Evolutionary conservation across 2,329 filamentous ascomycete genomes (phyloP).

Genomic region (Ceratocystis albifundus): DNA sequence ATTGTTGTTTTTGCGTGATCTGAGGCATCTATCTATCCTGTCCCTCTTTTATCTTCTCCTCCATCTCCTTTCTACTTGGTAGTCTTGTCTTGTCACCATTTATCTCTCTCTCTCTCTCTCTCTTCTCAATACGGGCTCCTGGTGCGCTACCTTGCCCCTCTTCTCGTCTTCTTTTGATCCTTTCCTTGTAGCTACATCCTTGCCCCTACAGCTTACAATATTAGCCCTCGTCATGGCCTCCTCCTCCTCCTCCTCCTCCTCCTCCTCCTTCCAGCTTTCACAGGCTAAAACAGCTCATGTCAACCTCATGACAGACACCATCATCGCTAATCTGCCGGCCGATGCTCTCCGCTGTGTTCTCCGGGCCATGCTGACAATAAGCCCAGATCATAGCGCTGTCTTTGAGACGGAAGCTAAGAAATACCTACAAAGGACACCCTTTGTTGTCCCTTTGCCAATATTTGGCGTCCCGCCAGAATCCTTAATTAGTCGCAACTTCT

Average conservation of each 20-base stretch:
- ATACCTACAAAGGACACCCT: conserved; percentile 26
- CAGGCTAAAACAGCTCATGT: conserved; percentile 32
- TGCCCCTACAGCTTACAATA: neutral
- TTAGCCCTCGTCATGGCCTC: neutral
- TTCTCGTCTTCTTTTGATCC: neutral
- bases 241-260: neutral
- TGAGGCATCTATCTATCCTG: neutral
- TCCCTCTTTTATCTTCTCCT: neutral
- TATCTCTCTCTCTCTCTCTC: neutral
- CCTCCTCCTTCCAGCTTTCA: neutral
- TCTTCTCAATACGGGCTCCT: neutral
- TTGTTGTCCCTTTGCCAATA: conserved; percentile 14
- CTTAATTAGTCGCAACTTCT: conserved; percentile 19
- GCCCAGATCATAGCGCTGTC: conserved; percentile 28
- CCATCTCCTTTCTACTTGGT: neutral
- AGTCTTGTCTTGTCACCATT: neutral
- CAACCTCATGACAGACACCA: conserved; percentile 38
- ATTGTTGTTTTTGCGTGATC: neutral
- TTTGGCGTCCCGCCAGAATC: neutral
- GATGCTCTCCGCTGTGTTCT: conserved; percentile 34
- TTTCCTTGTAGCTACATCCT: neutral
- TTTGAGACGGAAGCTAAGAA: conserved; percentile 29
- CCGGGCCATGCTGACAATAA: conserved; percentile 26
- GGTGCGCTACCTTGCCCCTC: neutral
- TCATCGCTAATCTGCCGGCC: conserved; percentile 34